These are phyloP conservation scores for Fomitopsis betulina DNA, from an alignment of 1,284 basidiomycete genomes.

Conservation along the genomic window DNA sequence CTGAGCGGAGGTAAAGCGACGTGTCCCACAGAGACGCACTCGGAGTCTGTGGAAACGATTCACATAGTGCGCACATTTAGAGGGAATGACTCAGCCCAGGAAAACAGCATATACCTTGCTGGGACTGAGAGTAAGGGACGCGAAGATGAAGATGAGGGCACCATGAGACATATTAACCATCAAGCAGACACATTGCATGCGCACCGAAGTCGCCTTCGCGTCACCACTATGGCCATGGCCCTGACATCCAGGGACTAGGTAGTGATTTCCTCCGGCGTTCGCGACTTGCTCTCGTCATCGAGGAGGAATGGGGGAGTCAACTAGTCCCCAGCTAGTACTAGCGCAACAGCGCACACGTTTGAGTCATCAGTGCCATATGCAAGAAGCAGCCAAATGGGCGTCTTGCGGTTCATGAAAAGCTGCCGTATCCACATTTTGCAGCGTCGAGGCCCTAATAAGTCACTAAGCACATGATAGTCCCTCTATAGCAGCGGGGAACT, in stretches of 20 bases:
- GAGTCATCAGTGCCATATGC: not conserved
- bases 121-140: not conserved
- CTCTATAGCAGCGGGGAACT: not conserved
- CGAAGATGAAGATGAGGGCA: not conserved
- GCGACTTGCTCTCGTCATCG: not conserved
- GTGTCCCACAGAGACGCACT: not conserved
- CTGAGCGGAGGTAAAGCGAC: not conserved
- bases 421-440: not conserved
- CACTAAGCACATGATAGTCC: not conserved
- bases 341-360: not conserved
- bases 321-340: not conserved
- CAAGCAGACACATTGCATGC: not conserved
- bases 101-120: not conserved
- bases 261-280: not conserved
- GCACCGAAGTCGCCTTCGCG: not conserved
- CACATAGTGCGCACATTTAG: not conserved
- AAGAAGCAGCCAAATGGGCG: not conserved
- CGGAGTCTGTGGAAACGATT: not conserved
- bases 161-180: not conserved
- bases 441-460: not conserved
- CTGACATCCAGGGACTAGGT: not conserved
- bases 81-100: not conserved
- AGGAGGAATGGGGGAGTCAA: not conserved
- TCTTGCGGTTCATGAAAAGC: conserved; percentile 1
- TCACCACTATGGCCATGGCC: not conserved